phyloP scores from a whole-genome alignment of 1,284 basidiomycete genomes.

The Phlebopus sp. region DNA sequence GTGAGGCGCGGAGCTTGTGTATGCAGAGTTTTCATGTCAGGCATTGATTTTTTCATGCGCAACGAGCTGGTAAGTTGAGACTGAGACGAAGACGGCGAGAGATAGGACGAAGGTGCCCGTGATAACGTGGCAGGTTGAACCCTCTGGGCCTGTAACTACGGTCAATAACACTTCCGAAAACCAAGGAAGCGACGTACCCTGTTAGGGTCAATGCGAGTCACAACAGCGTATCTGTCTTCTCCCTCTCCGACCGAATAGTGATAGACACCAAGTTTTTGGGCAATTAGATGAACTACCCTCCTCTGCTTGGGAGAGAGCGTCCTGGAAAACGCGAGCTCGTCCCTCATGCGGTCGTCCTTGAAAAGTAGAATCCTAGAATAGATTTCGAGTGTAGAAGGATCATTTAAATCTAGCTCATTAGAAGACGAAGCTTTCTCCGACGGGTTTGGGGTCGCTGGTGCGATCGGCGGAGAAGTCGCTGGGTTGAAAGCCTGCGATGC shows the following conservation, averaged over 20 bases:
- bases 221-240: slow-evolving; percentile 90
- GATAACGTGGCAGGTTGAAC: slow-evolving; percentile 59
- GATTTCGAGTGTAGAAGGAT: slow-evolving; percentile 93
- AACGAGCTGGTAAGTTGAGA: slow-evolving; percentile 51
- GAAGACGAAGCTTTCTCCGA: slow-evolving; percentile 53
- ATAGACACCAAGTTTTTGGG: slow-evolving; percentile 92
- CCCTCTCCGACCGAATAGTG: slow-evolving; percentile 94
- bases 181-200: slow-evolving; percentile 48
- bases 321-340: slow-evolving; percentile 93
- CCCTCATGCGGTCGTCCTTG: slow-evolving; percentile 97
- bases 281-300: slow-evolving; percentile 92
- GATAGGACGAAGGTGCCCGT: slow-evolving; percentile 71
- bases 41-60: slow-evolving; percentile 95
- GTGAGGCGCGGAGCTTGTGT: slow-evolving; percentile 77
- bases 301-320: slow-evolving; percentile 84
- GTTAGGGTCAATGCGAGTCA: slow-evolving; percentile 80
- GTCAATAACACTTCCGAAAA: slow-evolving; percentile 16
- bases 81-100: slow-evolving; percentile 52
- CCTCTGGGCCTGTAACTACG: slow-evolving; percentile 31
- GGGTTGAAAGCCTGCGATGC: slow-evolving; percentile 53
- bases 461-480: slow-evolving; percentile 45
- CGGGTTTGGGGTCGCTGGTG: slow-evolving; percentile 55
- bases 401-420: slow-evolving; percentile 90
- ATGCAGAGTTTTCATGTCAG: slow-evolving; percentile 83
- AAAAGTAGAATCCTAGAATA: slow-evolving; percentile 96